Evolutionary conservation across 805 yeast genomes (phyloP).

Genomic region (Wickerhamomyces sydowiorum): DNA sequence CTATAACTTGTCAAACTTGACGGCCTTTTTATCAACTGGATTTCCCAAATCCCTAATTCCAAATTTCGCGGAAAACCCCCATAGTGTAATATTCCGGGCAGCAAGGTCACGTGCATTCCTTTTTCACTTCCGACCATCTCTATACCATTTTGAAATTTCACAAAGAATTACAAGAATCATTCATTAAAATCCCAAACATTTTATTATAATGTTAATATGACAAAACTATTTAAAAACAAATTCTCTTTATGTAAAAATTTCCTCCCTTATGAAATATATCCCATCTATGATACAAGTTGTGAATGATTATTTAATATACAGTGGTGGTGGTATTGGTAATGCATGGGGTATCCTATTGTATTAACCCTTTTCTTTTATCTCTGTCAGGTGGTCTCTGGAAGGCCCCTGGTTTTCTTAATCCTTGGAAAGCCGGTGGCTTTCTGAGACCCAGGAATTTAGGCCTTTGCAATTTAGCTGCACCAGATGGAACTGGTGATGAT

Average conservation of each 20-base stretch:
- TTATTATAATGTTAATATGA: too few species aligned
- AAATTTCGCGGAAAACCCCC: not conserved
- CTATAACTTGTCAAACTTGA: too few species aligned
- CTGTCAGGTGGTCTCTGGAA: slow-evolving; percentile 22
- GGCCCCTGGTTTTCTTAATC: slow-evolving; percentile 24
- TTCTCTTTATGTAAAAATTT: not conserved
- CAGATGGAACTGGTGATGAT: too few species aligned
- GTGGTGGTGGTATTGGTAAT: not conserved
- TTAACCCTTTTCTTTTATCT: slow-evolving; percentile 8
- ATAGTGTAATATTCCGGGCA: not conserved
- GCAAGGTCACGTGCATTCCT: not conserved
- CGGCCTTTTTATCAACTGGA: not conserved
- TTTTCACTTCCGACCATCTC: not conserved
- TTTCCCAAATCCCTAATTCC: not conserved
- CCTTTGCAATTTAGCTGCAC: slow-evolving; percentile 9
- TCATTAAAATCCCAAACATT: not conserved
- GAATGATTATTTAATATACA: too few species aligned
- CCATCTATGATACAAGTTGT: not conserved
- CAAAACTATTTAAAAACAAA: not conserved
- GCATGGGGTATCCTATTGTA: not conserved
- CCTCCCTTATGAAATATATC: not conserved
- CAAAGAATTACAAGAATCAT: too few species aligned
- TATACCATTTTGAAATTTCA: too few species aligned
- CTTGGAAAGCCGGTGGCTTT: slow-evolving; percentile 19
- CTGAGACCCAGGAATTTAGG: slow-evolving; percentile 20